Evolutionary conservation across 495 filamentous ascomycete genomes (phyloP).

Genomic region (Penicillium paxilli): DNA sequence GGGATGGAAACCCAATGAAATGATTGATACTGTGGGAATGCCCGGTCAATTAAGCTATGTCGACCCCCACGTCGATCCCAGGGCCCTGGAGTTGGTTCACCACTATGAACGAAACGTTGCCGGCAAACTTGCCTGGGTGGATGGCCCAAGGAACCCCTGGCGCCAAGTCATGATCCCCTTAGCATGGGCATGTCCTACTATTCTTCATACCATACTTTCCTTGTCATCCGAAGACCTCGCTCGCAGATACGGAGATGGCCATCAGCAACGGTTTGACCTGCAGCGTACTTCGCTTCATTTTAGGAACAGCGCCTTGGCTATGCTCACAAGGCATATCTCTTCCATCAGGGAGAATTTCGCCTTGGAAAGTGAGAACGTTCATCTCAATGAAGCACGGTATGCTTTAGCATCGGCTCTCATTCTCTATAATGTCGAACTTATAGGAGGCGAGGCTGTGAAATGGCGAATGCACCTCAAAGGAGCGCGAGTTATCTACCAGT

Average conservation of each 20-base stretch:
- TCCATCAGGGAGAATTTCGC: background rate
- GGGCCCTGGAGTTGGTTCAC: slow-evolving; percentile 4
- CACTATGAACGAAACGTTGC: slow-evolving; percentile 9
- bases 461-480: slow-evolving; percentile 26
- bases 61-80: background rate
- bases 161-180: slow-evolving; percentile 13
- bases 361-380: background rate
- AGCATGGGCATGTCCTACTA: slow-evolving; percentile 1
- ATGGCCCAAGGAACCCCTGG: slow-evolving; percentile 15
- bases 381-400: slow-evolving; percentile 3
- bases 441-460: slow-evolving; percentile 11
- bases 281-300: background rate
- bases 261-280: slow-evolving; percentile 1
- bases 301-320: slow-evolving; percentile 3
- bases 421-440: slow-evolving; percentile 23
- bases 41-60: background rate
- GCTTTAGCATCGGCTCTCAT: slow-evolving; percentile 18
- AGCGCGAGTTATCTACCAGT: slow-evolving; percentile 18
- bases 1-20: background rate
- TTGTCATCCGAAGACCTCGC: slow-evolving; percentile 13
- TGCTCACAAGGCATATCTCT: slow-evolving; percentile 2
- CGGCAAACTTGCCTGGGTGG: slow-evolving; percentile 13
- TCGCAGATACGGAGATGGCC: slow-evolving; percentile 1
- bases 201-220: slow-evolving; percentile 7
- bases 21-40: background rate